Conservation (phyloP, 2,329 filamentous ascomycete genomes). For the Chlorencoelia australis region DNA sequence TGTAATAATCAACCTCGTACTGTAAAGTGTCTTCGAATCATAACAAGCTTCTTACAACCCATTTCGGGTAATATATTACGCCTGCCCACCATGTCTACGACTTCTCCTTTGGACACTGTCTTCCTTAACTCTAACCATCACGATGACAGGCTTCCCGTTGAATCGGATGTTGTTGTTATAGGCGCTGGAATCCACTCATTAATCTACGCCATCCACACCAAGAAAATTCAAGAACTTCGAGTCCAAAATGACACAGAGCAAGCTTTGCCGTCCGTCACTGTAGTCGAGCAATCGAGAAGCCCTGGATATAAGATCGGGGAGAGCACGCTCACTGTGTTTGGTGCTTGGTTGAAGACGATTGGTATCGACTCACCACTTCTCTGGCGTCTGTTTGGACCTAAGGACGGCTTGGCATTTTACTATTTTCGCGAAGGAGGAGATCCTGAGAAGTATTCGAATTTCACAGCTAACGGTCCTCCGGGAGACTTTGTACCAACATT, state of each 20-base stretch:
- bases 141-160: conserved; percentile 7
- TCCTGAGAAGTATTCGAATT: conserved; percentile 12
- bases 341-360: conserved; percentile 14
- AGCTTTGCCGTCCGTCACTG: conserved; percentile 7
- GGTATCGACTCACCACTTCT: conserved; percentile 13
- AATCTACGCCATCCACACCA: conserved; percentile 20
- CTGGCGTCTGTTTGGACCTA: conserved; percentile 19
- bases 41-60: too few species aligned
- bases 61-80: too few species aligned
- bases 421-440: conserved; percentile 13
- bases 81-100: too few species aligned
- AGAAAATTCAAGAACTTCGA: conserved; percentile 9
- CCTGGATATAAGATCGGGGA: conserved; percentile 24
- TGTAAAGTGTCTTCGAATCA: too few species aligned
- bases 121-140: conserved; percentile 17
- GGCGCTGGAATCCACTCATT: conserved; percentile 19
- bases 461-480: conserved; percentile 14
- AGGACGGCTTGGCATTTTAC: conserved; percentile 23
- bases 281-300: conserved; percentile 15
- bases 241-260: too few species aligned
- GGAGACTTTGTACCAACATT: conserved; percentile 14
- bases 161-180: conserved; percentile 18
- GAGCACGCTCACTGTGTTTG: conserved; percentile 19
- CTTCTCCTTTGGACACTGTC: conserved; percentile 1
- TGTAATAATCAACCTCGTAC: too few species aligned